phyloP scores from a whole-genome alignment of 2,329 filamentous ascomycete genomes.

The Diaporthe australafricana region DNA sequence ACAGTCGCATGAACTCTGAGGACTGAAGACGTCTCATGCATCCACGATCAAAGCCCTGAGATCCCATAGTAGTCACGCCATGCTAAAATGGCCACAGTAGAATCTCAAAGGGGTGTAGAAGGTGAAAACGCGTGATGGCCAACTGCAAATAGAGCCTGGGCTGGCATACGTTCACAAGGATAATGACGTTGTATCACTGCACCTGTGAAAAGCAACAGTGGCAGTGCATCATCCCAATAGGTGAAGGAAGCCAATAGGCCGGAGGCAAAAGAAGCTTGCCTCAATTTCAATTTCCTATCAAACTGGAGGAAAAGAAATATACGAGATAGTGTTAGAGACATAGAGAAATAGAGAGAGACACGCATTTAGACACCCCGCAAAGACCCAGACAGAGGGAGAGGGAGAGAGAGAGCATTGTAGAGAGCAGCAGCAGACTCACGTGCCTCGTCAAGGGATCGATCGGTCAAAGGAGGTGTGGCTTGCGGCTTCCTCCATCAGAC shows the following conservation, averaged over 20 bases:
- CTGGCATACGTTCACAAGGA: slow-evolving; percentile 1
- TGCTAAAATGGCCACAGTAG: slow-evolving; percentile 7
- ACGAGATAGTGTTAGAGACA: not conserved
- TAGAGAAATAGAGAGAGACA: not conserved
- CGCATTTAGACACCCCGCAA: not conserved
- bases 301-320: not conserved
- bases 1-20: slow-evolving; percentile 17
- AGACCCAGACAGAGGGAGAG: not conserved
- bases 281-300: not conserved
- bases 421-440: not conserved
- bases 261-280: not conserved
- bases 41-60: slow-evolving; percentile 5
- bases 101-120: not conserved
- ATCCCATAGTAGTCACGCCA: slow-evolving; percentile 19
- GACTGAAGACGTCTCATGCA: slow-evolving; percentile 25
- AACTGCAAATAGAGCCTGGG: slow-evolving; percentile 2
- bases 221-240: slow-evolving; percentile 24
- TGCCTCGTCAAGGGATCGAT: not conserved
- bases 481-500: slow-evolving; percentile 1
- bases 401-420: not conserved
- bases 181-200: slow-evolving; percentile 31
- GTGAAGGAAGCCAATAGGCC: not conserved
- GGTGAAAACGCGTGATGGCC: not conserved
- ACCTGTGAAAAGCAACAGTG: slow-evolving; percentile 27
- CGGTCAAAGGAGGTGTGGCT: not conserved